A percentile compares a stretch with the other conserved stretches of the same genome.
Conservation (phyloP, 2,329 filamentous ascomycete genomes). For the Thermochaetoides dissita region DNA sequence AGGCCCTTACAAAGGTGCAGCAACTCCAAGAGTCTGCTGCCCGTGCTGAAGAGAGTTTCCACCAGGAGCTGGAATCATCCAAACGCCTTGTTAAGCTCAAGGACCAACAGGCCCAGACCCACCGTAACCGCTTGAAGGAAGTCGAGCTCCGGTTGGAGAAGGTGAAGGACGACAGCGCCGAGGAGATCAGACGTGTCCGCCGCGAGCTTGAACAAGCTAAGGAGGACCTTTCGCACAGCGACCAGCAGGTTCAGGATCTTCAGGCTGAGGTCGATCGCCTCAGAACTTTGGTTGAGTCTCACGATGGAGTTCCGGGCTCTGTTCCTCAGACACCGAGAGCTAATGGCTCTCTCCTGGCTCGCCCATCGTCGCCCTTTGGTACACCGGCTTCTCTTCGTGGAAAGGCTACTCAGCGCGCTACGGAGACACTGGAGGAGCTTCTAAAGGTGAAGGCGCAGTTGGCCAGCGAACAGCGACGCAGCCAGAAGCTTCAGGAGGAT, state of each 20-base stretch:
- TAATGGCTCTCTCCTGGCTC: conserved; percentile 40
- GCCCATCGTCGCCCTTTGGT: conserved; percentile 46
- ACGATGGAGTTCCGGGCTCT: conserved; percentile 28
- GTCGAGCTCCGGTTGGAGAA: conserved; percentile 50
- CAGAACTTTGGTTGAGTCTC: conserved; percentile 31
- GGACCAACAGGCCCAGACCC: conserved; percentile 59
- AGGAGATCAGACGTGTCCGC: conserved; percentile 40
- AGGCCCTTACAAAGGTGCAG: conserved; percentile 67
- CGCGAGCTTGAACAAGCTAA: conserved; percentile 43
- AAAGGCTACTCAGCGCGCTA: conserved; percentile 43
- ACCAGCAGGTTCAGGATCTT: conserved; percentile 35
- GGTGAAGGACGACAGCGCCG: conserved; percentile 52
- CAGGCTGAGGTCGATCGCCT: conserved; percentile 41
- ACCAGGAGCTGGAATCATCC: conserved; percentile 70
- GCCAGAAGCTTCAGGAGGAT: conserved; percentile 58
- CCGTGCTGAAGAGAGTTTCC: conserved; percentile 72
- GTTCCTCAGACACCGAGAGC: conserved; percentile 46
- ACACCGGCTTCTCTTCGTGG: conserved; percentile 44
- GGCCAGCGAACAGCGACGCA: conserved; percentile 58
- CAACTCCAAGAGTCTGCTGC: conserved; percentile 73
- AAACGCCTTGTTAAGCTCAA: conserved; percentile 72
- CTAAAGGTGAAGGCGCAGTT: conserved; percentile 59
- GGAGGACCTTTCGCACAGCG: conserved; percentile 31
- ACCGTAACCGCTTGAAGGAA: conserved; percentile 55
- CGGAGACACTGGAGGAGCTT: conserved; percentile 49